Conservation (phyloP, 106 monocot genomes). For the Vanilla planifolia region DNA sequence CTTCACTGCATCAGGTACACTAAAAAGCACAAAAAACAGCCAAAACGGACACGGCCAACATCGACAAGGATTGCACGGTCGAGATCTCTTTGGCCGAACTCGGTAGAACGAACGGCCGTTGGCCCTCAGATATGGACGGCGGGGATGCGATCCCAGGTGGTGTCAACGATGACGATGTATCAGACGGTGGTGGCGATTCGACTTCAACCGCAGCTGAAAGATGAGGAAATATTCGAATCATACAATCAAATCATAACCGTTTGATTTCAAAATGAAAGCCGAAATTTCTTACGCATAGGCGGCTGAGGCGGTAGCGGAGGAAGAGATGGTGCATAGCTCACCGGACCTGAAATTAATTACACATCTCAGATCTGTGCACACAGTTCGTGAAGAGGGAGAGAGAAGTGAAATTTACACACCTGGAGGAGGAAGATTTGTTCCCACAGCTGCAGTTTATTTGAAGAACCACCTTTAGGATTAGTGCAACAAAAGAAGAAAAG, state of each 20-base stretch:
- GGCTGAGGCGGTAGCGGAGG: slow-evolving; percentile 6
- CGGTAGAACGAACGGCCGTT: slow-evolving; percentile 35
- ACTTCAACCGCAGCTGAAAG: not conserved
- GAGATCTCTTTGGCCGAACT: slow-evolving; percentile 31
- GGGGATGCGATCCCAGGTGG: slow-evolving; percentile 5
- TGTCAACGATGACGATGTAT: not conserved
- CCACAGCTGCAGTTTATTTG: slow-evolving; percentile 31
- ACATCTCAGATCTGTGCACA: no score
- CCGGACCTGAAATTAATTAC: slow-evolving; percentile 13
- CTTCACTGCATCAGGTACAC: no score
- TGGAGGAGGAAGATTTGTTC: slow-evolving; percentile 34
- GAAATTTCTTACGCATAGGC: slow-evolving; percentile 2
- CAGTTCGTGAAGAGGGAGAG: not conserved
- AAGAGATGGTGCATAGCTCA: slow-evolving; percentile 5
- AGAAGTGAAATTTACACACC: slow-evolving; percentile 16
- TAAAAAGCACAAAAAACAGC: no score
- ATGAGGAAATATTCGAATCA: no score
- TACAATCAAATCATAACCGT: not conserved
- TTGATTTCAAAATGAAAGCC: not conserved
- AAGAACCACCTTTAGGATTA: not conserved
- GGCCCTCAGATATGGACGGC: slow-evolving; percentile 10
- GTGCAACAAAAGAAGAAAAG: not conserved
- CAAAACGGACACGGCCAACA: not conserved
- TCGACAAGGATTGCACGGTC: not conserved
- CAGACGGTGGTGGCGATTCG: slow-evolving; percentile 12